Conservation (phyloP, 2,329 filamentous ascomycete genomes). For the Aspergillus amoenus region DNA sequence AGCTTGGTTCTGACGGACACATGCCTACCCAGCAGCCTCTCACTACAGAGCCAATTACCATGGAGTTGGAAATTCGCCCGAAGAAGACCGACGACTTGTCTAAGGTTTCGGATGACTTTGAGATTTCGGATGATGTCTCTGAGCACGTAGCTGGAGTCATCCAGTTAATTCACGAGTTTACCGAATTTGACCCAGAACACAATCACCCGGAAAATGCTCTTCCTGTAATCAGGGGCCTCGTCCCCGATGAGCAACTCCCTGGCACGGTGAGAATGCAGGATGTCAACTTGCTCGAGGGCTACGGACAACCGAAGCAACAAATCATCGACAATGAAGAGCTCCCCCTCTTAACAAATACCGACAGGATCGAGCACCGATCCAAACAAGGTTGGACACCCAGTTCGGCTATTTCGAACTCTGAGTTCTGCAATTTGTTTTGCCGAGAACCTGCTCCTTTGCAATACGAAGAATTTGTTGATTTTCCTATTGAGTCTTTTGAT, state of each 20-base stretch:
- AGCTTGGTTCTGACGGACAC: not conserved
- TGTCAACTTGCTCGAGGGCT: conserved; percentile 4
- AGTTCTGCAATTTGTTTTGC: not conserved
- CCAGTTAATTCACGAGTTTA: not conserved
- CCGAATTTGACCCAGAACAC: not conserved
- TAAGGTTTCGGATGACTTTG: not conserved
- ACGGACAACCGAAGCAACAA: not conserved
- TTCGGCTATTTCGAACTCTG: not conserved
- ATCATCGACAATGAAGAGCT: not conserved
- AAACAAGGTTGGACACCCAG: not conserved
- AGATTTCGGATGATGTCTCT: not conserved
- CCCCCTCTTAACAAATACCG: not conserved
- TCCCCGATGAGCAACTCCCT: conserved; percentile 7
- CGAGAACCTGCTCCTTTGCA: not conserved
- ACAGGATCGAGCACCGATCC: not conserved
- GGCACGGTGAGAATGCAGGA: not conserved
- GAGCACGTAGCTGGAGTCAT: not conserved
- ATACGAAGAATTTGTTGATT: not conserved
- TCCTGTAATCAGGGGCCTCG: conserved; percentile 1
- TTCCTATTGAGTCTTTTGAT: not conserved
- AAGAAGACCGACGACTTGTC: not conserved
- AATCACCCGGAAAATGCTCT: not conserved
- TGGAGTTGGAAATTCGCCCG: not conserved
- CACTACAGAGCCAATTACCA: not conserved
- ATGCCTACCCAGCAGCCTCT: not conserved